These are phyloP conservation scores for Schizosaccharomyces japonicus DNA, from an alignment of 805 yeast genomes.

Conservation along the genomic window DNA sequence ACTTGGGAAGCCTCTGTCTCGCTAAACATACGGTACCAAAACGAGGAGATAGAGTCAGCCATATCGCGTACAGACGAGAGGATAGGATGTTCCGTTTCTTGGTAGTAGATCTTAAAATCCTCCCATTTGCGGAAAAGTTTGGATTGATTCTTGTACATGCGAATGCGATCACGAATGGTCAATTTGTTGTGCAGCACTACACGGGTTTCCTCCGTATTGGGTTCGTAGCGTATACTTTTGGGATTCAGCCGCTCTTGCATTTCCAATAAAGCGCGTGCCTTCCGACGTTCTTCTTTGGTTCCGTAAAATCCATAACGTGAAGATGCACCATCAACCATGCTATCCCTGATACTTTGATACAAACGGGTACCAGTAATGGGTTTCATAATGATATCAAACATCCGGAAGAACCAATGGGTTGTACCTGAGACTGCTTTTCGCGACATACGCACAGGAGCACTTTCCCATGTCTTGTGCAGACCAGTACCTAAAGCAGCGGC, in stretches of 20 bases:
- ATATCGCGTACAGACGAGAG: conserved; percentile 59
- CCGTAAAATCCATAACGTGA: conserved; percentile 82
- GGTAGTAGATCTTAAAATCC: conserved; percentile 37
- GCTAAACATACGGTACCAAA: conserved; percentile 43
- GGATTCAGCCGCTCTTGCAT: conserved; percentile 5
- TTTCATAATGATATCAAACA: conserved; percentile 44
- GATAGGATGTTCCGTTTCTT: conserved; percentile 83
- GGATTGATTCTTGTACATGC: conserved; percentile 40
- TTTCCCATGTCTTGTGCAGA: conserved; percentile 87
- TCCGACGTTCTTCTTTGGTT: conserved; percentile 54
- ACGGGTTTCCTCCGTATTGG: conserved; percentile 53
- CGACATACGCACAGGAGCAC: conserved; percentile 75
- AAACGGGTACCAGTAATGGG: conserved; percentile 81
- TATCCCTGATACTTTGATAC: conserved; percentile 69
- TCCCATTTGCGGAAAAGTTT: conserved; percentile 42
- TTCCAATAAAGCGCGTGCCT: conserved; percentile 32
- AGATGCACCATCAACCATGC: conserved; percentile 68
- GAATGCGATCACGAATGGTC: conserved; percentile 41
- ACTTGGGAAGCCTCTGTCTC: conserved; percentile 94
- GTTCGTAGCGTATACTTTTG: conserved; percentile 18
- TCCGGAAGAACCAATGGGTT: conserved; percentile 50
- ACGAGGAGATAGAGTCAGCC: conserved; percentile 39
- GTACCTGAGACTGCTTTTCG: conserved; percentile 60
- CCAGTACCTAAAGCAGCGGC: conserved; percentile 47
- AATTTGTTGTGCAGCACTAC: conserved; percentile 62